These are phyloP conservation scores for Penicillium antarcticum DNA, from an alignment of 495 filamentous ascomycete species.

Conservation along the genomic window DNA sequence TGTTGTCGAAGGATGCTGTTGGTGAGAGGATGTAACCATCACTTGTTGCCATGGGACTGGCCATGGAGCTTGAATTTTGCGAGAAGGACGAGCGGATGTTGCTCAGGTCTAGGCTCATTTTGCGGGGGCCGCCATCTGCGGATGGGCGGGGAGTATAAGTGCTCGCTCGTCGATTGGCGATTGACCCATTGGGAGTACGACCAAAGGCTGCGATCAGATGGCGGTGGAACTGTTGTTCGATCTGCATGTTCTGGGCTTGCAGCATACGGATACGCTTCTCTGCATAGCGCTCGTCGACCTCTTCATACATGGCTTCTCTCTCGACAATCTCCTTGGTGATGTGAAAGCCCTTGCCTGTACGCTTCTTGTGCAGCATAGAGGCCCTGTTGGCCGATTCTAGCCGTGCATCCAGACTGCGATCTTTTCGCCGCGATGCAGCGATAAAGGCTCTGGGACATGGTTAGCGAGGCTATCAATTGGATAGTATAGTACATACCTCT, in stretches of 20 bases:
- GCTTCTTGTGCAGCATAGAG: slow-evolving; percentile 83
- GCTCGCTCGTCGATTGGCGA: slow-evolving; percentile 23
- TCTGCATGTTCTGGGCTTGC: slow-evolving; percentile 40
- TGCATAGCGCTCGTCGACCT: slow-evolving; percentile 72
- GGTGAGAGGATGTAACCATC: slow-evolving; percentile 33
- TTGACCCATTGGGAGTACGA: slow-evolving; percentile 13
- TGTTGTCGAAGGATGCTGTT: slow-evolving; percentile 20
- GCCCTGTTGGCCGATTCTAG: slow-evolving; percentile 84
- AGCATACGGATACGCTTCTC: slow-evolving; percentile 44
- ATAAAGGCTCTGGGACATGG: slow-evolving; percentile 70
- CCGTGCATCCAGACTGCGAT: slow-evolving; percentile 85
- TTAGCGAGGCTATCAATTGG: not conserved
- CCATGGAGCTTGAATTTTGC: slow-evolving; percentile 21
- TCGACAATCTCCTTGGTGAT: slow-evolving; percentile 86
- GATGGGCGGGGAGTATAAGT: slow-evolving; percentile 25
- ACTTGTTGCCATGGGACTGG: slow-evolving; percentile 21
- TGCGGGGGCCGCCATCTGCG: slow-evolving; percentile 27
- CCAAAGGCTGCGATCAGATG: slow-evolving; percentile 37
- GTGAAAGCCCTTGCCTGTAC: slow-evolving; percentile 79
- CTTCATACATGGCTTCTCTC: slow-evolving; percentile 96
- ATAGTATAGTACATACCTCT: slow-evolving; percentile 57
- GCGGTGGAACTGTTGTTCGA: slow-evolving; percentile 40
- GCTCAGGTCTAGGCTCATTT: slow-evolving; percentile 43
- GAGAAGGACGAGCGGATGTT: slow-evolving; percentile 30
- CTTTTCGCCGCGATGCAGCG: slow-evolving; percentile 86